phyloP scores from a whole-genome alignment of 352 stramenopile species.

The Blastocystis hominis region DNA sequence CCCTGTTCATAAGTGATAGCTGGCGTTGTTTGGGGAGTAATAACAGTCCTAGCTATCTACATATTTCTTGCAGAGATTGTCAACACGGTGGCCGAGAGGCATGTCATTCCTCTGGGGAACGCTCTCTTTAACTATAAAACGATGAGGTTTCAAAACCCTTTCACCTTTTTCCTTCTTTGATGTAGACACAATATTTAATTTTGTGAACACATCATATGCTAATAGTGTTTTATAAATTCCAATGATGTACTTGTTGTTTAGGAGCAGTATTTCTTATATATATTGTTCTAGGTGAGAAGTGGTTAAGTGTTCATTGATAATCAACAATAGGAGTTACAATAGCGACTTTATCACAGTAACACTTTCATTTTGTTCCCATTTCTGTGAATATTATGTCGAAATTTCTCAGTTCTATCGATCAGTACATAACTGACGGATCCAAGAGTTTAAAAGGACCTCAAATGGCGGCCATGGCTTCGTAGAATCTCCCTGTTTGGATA shows the following conservation, averaged over 20 bases:
- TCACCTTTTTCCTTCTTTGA: background rate
- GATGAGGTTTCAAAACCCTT: background rate
- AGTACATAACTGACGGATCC: constrained; percentile 5
- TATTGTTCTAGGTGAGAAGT: background rate
- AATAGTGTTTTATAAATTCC: too few species aligned
- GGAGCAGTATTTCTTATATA: too few species aligned
- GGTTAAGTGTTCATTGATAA: constrained; percentile 9
- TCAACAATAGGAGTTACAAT: background rate
- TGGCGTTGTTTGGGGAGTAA: background rate
- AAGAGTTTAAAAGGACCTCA: constrained; percentile 20
- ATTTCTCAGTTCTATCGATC: background rate
- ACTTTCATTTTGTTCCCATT: background rate
- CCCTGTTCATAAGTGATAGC: background rate
- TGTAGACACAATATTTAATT: too few species aligned
- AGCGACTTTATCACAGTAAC: background rate
- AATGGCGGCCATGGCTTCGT: constrained; percentile 14
- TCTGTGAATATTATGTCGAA: background rate
- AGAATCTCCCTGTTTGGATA: background rate
- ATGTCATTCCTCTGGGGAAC: constrained; percentile 20
- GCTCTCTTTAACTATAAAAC: constrained; percentile 3
- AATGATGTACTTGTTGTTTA: too few species aligned
- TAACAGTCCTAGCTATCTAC: background rate
- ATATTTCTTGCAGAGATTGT: constrained; percentile 28
- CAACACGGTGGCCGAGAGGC: background rate
- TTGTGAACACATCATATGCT: too few species aligned